Base-by-base conservation (phyloP, 2,329 filamentous ascomycete species). In the Knoxdaviesia proteae region DNA sequence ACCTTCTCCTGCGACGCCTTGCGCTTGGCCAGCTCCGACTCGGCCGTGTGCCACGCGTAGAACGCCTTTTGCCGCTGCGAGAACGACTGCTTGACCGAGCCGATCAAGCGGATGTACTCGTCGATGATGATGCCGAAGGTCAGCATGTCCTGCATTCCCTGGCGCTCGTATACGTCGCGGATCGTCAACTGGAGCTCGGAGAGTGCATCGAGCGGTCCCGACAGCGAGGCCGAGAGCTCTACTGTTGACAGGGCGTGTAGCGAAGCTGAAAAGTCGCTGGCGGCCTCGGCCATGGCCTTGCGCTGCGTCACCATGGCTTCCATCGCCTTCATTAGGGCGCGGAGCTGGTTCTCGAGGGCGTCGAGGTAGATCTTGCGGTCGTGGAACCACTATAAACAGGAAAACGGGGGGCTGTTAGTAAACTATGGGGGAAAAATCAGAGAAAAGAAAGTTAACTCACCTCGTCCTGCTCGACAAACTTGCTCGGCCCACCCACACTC, bases 381-480 rank as follows among this genome's bases (percentile, higher is more conserved):
- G 52, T 98, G 88, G 62, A 98, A 98, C 90, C 88, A 98, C 80
- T 86, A 46, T 30, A 20, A 20, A 35, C 32, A 7, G 32, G 20
- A 20, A 20, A 20, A 20, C 20, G 20, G 20, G 20, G 20, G 20
- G 20, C 33, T 5, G 43, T 58, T 49, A 48, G 46, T 29, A 10
- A 30, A 3, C 32, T 8, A 6, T 39, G 6, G 7, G 31, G 30
- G 5, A 38, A 38, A 8, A 42, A 10, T 9, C 8, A 8, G 29
- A n/a, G 10, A 37, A 36, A 33, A 41, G 29, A 31, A 32, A n/a
- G 20, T 7, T 34, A 34, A 64, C 79, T 65, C 60, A 84, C 80
- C 62, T 98, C 90, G 57, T 98, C 90, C 56, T 96, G 90, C 61
- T 98, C 90, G 36, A 98, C 77, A 61, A 98, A 98, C 59, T 98